Conservation (phyloP, 495 filamentous ascomycete species). For the Cercophora newfieldiana region DNA sequence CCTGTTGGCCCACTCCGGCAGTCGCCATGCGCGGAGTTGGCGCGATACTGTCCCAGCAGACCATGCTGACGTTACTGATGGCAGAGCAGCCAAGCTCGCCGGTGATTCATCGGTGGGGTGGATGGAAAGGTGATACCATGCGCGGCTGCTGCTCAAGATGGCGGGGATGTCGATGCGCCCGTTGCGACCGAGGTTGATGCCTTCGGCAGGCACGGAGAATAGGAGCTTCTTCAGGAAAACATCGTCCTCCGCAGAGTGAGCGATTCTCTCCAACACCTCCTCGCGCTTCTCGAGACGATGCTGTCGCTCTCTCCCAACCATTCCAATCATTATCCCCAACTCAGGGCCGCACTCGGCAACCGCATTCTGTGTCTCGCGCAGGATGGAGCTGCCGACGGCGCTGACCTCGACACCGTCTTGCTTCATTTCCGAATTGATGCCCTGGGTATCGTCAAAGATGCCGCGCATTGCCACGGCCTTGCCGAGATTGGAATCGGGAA, state of each 20-base stretch:
- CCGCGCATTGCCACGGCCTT: constrained; percentile 84
- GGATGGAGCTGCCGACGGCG: constrained; percentile 69
- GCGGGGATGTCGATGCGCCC: constrained; percentile 74
- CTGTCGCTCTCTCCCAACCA: constrained; percentile 68
- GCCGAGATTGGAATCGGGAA: constrained; percentile 75
- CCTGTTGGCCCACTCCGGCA: constrained; percentile 95
- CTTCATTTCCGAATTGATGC: constrained; percentile 96
- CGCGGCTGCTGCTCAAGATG: constrained; percentile 74
- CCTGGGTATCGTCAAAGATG: constrained; percentile 86
- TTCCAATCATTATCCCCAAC: constrained; percentile 70
- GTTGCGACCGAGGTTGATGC: constrained; percentile 67
- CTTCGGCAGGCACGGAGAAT: constrained; percentile 73
- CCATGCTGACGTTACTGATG: constrained; percentile 71
- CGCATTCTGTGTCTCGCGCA: constrained; percentile 81
- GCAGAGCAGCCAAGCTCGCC: constrained; percentile 61
- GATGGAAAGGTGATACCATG: constrained; percentile 92
- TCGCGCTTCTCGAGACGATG: constrained; percentile 79
- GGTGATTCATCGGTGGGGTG: constrained; percentile 89
- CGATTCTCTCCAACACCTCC: constrained; percentile 81
- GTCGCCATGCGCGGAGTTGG: constrained; percentile 86
- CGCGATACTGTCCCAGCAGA: constrained; percentile 88
- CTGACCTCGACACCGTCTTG: constrained; percentile 80
- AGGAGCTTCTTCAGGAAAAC: constrained; percentile 82
- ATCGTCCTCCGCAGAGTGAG: constrained; percentile 74
- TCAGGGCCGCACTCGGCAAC: constrained; percentile 77